Conservation (phyloP, 805 yeast species). For the Nakazawaea wickerhamii region DNA sequence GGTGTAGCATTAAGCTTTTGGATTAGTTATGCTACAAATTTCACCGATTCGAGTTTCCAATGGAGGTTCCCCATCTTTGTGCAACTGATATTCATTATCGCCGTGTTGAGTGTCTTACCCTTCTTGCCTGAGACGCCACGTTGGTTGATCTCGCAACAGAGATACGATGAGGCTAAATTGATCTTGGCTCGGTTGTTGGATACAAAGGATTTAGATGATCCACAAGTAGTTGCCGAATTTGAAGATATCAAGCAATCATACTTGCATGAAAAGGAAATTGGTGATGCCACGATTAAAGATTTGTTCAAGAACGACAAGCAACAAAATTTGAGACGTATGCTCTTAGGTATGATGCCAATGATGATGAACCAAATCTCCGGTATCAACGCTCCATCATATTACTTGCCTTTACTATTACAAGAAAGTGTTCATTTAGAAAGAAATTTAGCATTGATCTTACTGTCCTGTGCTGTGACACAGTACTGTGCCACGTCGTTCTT, state of each 20-base stretch:
- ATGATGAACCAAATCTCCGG: conserved; percentile 70
- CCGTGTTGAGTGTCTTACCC: conserved; percentile 12
- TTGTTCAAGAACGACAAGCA: conserved; percentile 36
- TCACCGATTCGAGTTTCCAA: conserved; percentile 40
- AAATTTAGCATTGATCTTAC: conserved; percentile 8
- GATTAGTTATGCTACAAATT: conserved; percentile 56
- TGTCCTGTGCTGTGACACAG: conserved; percentile 11
- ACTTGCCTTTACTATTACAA: conserved; percentile 19
- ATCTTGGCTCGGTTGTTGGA: conserved; percentile 35
- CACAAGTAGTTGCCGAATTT: conserved; percentile 17
- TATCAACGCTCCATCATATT: conserved; percentile 65
- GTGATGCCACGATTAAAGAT: conserved; percentile 28
- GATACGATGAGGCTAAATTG: conserved; percentile 36
- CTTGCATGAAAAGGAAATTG: conserved; percentile 10
- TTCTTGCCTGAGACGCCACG: conserved; percentile 23
- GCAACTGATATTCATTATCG: conserved; percentile 42
- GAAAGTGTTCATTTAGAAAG: conserved; percentile 10
- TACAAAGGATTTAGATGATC: conserved; percentile 16
- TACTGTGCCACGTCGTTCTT: conserved; percentile 19
- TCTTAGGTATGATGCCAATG: conserved; percentile 60
- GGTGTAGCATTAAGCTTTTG: conserved; percentile 63
- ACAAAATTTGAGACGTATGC: conserved; percentile 55
- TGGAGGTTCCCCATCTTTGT: conserved; percentile 68
- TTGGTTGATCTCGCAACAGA: conserved; percentile 45
- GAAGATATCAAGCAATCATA: conserved; percentile 15